Base-by-base conservation (phyloP, 495 filamentous ascomycete species). In the Chaetomium fimeti region DNA sequence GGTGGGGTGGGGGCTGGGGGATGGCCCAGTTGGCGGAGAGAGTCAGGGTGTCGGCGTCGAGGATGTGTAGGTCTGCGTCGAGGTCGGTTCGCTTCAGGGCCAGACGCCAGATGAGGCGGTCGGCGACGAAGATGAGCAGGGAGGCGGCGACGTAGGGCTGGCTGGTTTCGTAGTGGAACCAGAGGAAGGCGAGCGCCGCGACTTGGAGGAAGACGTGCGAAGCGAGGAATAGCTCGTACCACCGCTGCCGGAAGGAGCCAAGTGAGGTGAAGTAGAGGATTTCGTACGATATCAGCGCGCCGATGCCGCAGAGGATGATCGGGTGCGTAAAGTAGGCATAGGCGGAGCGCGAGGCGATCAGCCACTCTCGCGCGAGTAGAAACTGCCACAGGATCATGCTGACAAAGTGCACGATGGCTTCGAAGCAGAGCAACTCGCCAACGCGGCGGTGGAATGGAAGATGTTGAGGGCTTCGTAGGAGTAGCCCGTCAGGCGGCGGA, bases 381-480 rank as follows among this genome's bases (percentile, higher is more conserved):
- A 78, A 78, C 56, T 79, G 75, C 29, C 76, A 83, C 40, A 74
- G 71, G 54, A 80, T 69, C 63, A 79, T 83, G 62, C 79, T 78
- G 15, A 63, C 45, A 13, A 77, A 71, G 13, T 73, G 71, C 16
- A 80, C 69, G 0, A 57, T 53, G n/a, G 73, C 66, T 8, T 62
- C 67, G 20, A 86, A 68, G 40, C 79, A 66, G 38, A 69, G 51
- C 18, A 69, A 58, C 65, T 68, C 66, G 25, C 69, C 74, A 5
- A 67, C 57, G 18, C 66, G 56, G 38, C 76, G 80, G 69, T 88
- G 85, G 61, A 88, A 79, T 22, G 85, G 61, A 88, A 79, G 22
- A 88, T 83, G 66, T 88, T 89, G 48, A 88, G 77, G 7, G 80
- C 79, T 71, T 88, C 85, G 69, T 88, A 88, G 0, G 85, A 87